A percentile compares a stretch with the other conserved stretches of the same genome.
Evolutionary conservation across 352 stramenopile species (phyloP).

Genomic region (Globisporangium parvum): DNA sequence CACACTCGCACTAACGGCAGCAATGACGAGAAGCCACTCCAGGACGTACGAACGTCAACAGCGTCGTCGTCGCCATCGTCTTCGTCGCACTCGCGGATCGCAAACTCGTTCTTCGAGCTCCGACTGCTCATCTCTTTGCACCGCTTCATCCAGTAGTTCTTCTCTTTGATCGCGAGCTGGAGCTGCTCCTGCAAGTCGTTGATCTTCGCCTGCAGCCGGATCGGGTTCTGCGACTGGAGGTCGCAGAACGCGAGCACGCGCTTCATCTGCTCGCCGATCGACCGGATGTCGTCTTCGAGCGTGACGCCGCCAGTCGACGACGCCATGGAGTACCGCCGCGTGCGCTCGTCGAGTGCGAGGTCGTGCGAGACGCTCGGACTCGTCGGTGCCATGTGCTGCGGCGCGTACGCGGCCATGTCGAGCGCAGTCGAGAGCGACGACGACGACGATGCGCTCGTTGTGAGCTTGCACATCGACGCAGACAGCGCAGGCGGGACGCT

Average conservation of each 20-base stretch:
- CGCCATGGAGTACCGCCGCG: slow-evolving; percentile 36
- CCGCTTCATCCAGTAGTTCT: slow-evolving; percentile 89
- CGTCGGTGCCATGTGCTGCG: slow-evolving; percentile 1
- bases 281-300: slow-evolving; percentile 70
- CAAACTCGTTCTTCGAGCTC: slow-evolving; percentile 6
- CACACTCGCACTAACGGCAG: background rate
- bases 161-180: slow-evolving; percentile 66
- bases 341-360: slow-evolving; percentile 4
- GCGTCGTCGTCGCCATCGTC: background rate
- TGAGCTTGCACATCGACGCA: slow-evolving; percentile 1
- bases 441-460: slow-evolving; percentile 9
- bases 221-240: slow-evolving; percentile 57
- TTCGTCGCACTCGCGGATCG: slow-evolving; percentile 18
- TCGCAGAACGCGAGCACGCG: slow-evolving; percentile 78
- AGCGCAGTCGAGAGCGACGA: slow-evolving; percentile 6
- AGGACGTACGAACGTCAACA: background rate
- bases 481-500: slow-evolving; percentile 1
- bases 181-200: slow-evolving; percentile 75
- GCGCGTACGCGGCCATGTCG: slow-evolving; percentile 13
- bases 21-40: background rate
- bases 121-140: slow-evolving; percentile 50
- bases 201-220: slow-evolving; percentile 73
- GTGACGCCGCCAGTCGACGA: slow-evolving; percentile 38
- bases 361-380: slow-evolving; percentile 6
- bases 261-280: slow-evolving; percentile 78